Percentiles rank a stretch among this genome's conserved stretches.
These are phyloP conservation scores for Calonectria fujianensis DNA, from an alignment of 2,329 filamentous ascomycete species.

Conservation along the genomic window DNA sequence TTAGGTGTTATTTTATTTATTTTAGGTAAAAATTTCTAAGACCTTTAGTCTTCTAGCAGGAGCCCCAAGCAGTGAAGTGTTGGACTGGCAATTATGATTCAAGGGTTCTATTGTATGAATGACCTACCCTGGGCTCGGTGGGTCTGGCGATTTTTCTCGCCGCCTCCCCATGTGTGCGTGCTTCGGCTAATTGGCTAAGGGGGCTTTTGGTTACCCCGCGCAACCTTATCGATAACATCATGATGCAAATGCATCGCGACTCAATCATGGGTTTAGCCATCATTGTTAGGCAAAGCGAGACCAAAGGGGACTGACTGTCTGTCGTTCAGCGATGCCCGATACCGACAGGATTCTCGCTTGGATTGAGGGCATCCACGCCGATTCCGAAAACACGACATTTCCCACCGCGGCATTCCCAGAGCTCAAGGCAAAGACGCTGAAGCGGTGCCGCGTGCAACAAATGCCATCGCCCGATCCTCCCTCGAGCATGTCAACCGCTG, in stretches of 20 bases:
- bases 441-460: constrained; percentile 22
- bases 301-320: no score
- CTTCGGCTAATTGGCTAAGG: no score
- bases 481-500: background rate
- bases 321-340: background rate
- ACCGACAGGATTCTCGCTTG: constrained; percentile 13
- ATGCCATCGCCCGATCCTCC: constrained; percentile 14
- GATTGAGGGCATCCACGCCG: constrained; percentile 10
- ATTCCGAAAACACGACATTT: background rate
- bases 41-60: no score
- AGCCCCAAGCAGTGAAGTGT: no score
- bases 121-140: no score
- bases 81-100: no score
- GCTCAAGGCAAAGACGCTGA: constrained; percentile 2
- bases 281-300: background rate
- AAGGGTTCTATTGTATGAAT: no score
- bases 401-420: background rate
- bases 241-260: background rate
- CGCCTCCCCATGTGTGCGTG: background rate
- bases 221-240: background rate
- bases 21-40: no score
- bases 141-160: background rate
- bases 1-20: no score
- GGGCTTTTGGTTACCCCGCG: background rate
- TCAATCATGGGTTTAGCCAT: background rate